Evolutionary conservation across 176 grass and related monocot species (phyloP).

Genomic region (Stipa capillata): DNA sequence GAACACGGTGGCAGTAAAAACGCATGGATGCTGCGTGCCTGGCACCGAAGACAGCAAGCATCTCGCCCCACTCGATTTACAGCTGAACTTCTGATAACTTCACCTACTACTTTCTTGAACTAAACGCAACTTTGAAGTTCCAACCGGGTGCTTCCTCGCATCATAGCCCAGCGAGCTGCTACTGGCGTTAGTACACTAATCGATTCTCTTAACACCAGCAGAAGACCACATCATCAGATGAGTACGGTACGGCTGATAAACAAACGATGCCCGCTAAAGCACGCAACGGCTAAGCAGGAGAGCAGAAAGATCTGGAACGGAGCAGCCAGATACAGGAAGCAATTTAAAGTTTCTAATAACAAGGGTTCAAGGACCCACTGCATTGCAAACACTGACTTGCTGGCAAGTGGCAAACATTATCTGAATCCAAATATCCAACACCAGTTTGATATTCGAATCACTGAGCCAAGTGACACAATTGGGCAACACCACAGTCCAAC

Average conservation of each 20-base stretch:
- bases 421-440: background rate
- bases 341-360: background rate
- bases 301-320: background rate
- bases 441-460: conserved; percentile 1
- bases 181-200: background rate
- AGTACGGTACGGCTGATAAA: background rate
- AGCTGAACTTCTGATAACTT: conserved; percentile 1
- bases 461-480: background rate
- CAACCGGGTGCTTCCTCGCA: background rate
- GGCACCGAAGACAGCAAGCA: background rate
- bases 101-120: background rate
- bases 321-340: background rate
- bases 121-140: background rate
- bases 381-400: background rate
- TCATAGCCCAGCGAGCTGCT: background rate
- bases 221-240: background rate
- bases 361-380: background rate
- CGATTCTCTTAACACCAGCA: background rate
- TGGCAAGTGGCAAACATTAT: background rate
- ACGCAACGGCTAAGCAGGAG: background rate
- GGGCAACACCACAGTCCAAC: background rate
- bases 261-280: background rate
- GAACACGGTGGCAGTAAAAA: background rate
- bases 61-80: background rate
- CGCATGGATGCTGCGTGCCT: background rate